Conservation (phyloP, 2,329 filamentous ascomycete genomes). For the Diatrype stigma region DNA sequence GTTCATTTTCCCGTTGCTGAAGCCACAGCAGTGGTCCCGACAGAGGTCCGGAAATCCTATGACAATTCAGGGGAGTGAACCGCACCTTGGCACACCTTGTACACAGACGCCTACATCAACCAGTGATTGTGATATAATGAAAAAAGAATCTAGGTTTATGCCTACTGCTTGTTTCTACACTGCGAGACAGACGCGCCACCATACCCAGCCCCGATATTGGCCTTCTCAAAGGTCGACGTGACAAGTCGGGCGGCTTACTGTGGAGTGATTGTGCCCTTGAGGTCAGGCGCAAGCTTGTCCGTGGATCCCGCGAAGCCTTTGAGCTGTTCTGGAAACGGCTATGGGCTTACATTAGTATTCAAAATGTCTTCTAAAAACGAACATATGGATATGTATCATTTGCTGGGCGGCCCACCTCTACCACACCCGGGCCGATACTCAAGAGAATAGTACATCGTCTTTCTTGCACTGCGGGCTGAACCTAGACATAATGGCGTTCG, state of each 20-base stretch:
- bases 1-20: constrained; percentile 45
- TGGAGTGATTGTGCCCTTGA: constrained; percentile 14
- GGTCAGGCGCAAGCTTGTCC: constrained; percentile 18
- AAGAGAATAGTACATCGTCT: constrained; percentile 51
- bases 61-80: no score
- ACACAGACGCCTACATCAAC: background rate
- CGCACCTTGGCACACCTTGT: background rate
- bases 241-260: constrained; percentile 14
- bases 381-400: constrained; percentile 6
- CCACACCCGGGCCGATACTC: constrained; percentile 46
- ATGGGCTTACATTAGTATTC: background rate
- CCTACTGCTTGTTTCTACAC: constrained; percentile 41
- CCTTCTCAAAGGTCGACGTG: constrained; percentile 15
- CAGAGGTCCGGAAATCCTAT: no score
- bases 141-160: constrained; percentile 21
- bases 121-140: background rate
- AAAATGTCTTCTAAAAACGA: constrained; percentile 14
- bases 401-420: constrained; percentile 26
- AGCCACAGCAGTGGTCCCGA: constrained; percentile 23
- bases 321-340: constrained; percentile 6
- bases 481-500: constrained; percentile 47
- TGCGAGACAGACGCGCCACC: constrained; percentile 44
- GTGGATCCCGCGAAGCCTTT: constrained; percentile 3
- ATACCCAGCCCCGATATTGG: constrained; percentile 21
- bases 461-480: constrained; percentile 44